A percentile compares a stretch with the other conserved stretches of the same genome.
Conservation (phyloP, 2,329 filamentous ascomycete species). For the Venturia carpophila region DNA sequence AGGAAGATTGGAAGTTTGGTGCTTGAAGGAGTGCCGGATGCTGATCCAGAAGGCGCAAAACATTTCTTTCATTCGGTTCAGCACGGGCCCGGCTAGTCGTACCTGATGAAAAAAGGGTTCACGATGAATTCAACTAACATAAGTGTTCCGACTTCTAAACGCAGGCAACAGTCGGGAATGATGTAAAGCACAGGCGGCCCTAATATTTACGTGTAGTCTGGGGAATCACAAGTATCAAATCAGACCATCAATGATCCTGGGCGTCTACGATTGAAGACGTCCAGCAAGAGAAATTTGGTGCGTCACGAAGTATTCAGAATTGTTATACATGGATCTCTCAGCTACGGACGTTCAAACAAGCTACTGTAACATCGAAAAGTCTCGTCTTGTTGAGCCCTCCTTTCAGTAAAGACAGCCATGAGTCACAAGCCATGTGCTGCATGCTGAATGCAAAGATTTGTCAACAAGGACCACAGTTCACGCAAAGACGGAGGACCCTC, state of each 20-base stretch:
- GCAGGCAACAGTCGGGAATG: not conserved
- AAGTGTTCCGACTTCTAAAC: not conserved
- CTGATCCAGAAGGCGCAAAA: not conserved
- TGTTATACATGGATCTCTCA: not conserved
- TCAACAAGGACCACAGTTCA: not conserved
- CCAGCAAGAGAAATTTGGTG: too few species aligned
- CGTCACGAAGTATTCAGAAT: too few species aligned
- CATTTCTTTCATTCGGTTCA: not conserved
- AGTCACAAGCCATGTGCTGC: not conserved
- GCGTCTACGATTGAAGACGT: too few species aligned
- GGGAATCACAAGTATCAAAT: too few species aligned
- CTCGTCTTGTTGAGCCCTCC: too few species aligned
- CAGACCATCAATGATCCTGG: too few species aligned
- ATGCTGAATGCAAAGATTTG: not conserved
- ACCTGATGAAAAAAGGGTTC: not conserved
- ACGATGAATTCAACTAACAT: not conserved
- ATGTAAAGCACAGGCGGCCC: not conserved
- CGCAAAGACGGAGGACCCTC: not conserved
- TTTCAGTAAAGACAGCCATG: too few species aligned
- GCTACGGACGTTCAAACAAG: not conserved
- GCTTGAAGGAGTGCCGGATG: not conserved
- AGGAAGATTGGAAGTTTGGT: not conserved
- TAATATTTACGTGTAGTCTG: too few species aligned
- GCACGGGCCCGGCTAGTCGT: not conserved
- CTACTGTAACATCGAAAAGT: not conserved